A percentile compares a stretch with the other conserved stretches of the same genome.
These are phyloP conservation scores for Syncephalastrum contaminatum DNA, from an alignment of 371 early-diverging fungal species.

Conservation along the genomic window DNA sequence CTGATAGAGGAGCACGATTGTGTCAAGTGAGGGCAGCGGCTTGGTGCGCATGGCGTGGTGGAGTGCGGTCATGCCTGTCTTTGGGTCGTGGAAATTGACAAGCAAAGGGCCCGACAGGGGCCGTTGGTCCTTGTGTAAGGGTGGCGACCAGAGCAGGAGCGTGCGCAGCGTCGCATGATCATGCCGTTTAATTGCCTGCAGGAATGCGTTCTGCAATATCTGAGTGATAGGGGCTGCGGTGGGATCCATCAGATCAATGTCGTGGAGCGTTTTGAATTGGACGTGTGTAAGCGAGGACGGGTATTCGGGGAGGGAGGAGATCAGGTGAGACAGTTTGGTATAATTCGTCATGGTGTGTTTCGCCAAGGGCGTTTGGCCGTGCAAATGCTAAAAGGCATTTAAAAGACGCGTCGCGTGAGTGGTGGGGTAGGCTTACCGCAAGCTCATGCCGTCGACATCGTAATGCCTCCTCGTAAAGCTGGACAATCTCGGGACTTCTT, in stretches of 20 bases:
- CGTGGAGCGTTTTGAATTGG: slow-evolving; percentile 36
- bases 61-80: slow-evolving; percentile 62
- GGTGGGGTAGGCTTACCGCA: slow-evolving; percentile 28
- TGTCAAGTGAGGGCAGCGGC: slow-evolving; percentile 60
- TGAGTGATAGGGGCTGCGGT: slow-evolving; percentile 30
- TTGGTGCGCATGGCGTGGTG: slow-evolving; percentile 66
- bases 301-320: slow-evolving; percentile 44
- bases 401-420: background rate
- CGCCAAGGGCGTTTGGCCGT: slow-evolving; percentile 24
- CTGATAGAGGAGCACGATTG: slow-evolving; percentile 59
- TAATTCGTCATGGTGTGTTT: slow-evolving; percentile 50
- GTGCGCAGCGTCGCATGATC: slow-evolving; percentile 59
- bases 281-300: slow-evolving; percentile 46
- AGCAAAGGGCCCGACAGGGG: slow-evolving; percentile 30
- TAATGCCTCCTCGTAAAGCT: slow-evolving; percentile 57
- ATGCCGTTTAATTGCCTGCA: slow-evolving; percentile 61
- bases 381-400: slow-evolving; percentile 9
- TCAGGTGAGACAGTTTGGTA: slow-evolving; percentile 50
- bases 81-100: slow-evolving; percentile 62
- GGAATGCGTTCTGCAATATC: slow-evolving; percentile 46
- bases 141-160: slow-evolving; percentile 49
- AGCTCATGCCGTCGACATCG: slow-evolving; percentile 52
- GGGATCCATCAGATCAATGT: slow-evolving; percentile 40
- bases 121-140: slow-evolving; percentile 24
- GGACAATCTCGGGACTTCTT: slow-evolving; percentile 59